phyloP scores from a whole-genome alignment of 2,329 filamentous ascomycete species.

The Podosphaera fusca region DNA sequence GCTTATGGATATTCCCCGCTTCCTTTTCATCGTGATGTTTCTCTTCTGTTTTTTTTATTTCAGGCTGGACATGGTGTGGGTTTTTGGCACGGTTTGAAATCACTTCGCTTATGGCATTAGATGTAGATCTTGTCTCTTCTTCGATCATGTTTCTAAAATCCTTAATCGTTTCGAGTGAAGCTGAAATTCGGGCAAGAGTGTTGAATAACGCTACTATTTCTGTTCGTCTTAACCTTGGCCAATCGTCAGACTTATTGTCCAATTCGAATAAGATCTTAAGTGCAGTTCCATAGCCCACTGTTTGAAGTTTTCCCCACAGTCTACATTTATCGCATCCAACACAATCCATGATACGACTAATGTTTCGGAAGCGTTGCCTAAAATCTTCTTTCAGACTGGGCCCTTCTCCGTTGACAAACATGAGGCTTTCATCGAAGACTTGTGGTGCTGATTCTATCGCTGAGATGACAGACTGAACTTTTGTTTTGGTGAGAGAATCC shows the following conservation, averaged over 20 bases:
- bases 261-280: constrained; percentile 93
- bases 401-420: constrained; percentile 66
- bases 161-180: constrained; percentile 52
- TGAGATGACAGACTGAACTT: constrained; percentile 54
- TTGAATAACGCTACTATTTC: constrained; percentile 91
- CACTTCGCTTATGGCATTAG: constrained; percentile 6
- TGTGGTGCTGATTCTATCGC: constrained; percentile 45
- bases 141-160: constrained; percentile 40
- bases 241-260: constrained; percentile 34
- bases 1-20: constrained; percentile 10
- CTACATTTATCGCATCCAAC: constrained; percentile 97
- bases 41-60: constrained; percentile 7
- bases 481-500: constrained; percentile 56
- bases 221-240: constrained; percentile 58
- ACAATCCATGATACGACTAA: constrained; percentile 93
- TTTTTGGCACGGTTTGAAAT: constrained; percentile 16
- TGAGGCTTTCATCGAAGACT: constrained; percentile 84
- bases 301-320: constrained; percentile 93
- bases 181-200: constrained; percentile 69
- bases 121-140: constrained; percentile 14
- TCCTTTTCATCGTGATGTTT: constrained; percentile 17
- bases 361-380: constrained; percentile 87
- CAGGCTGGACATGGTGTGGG: constrained; percentile 10
- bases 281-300: constrained; percentile 79
- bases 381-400: constrained; percentile 87